Conservation (phyloP, 495 filamentous ascomycete genomes). For the Physcia stellaris region DNA sequence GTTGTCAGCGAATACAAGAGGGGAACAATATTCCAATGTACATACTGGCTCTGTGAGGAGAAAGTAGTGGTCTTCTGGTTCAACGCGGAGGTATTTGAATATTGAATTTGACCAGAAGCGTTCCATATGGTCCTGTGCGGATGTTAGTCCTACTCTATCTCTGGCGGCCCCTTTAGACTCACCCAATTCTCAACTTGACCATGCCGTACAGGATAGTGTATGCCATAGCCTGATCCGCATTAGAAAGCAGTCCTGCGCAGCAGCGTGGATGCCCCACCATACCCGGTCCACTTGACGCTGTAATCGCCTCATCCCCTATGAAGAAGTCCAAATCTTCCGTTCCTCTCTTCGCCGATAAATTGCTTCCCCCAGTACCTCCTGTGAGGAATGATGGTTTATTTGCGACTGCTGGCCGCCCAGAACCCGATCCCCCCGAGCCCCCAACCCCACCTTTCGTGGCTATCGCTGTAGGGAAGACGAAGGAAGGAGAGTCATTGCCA, state of each 20-base stretch:
- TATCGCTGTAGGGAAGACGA: constrained; percentile 97
- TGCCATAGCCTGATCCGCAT: constrained; percentile 57
- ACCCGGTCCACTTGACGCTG: constrained; percentile 73
- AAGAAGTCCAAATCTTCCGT: constrained; percentile 98
- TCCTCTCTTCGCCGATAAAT: constrained; percentile 82
- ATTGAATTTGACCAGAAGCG: constrained; percentile 99
- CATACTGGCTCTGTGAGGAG: constrained; percentile 90
- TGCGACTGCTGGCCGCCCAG: constrained; percentile 75
- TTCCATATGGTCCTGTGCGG: constrained; percentile 80
- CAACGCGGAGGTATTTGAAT: constrained; percentile 96
- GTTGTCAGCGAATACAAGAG: constrained; percentile 8
- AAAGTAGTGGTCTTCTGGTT: constrained; percentile 97
- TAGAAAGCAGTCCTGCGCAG: neutral
- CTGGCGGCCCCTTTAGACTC: constrained; percentile 9
- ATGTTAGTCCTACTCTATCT: constrained; percentile 14
- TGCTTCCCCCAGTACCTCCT: constrained; percentile 71
- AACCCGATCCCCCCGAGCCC: constrained; percentile 59
- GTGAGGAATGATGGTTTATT: constrained; percentile 92
- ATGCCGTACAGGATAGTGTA: constrained; percentile 95
- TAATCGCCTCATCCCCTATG: constrained; percentile 90
- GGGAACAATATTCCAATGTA: neutral
- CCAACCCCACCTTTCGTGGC: constrained; percentile 73
- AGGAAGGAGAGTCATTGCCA: constrained; percentile 97
- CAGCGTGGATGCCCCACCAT: neutral
- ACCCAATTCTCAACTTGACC: constrained; percentile 98